Base-by-base conservation (phyloP, 179 eudicot species). In the Spergularia azorica region DNA sequence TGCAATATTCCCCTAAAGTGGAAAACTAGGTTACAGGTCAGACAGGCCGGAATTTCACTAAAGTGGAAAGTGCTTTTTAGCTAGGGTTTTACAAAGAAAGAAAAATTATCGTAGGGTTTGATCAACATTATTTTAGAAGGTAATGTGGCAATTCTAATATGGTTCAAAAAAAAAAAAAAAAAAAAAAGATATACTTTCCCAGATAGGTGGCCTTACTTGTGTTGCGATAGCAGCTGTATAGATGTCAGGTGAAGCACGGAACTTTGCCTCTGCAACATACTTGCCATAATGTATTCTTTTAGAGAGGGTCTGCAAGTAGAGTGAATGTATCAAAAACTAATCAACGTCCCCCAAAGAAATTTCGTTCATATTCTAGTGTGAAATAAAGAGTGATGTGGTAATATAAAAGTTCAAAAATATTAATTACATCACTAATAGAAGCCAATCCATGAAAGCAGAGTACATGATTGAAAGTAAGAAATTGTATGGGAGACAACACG, bases 281-380 rank as follows among this genome's bases (percentile, higher is more conserved):
- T 93, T 93, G 43, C 98, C 98, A 39, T 93, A 93, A 72, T 93
- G 98, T 59, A 93, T 88, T 84, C 98, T 85, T 86, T 91, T 93
- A 15, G 98, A 93, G 43, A 93, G 90, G 63, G 88, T 90, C 98
- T 93, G 84, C 76, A 77, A 41, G 65, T 18, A 56, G 66, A 52
- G 61, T 64, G 38, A 58, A 52, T 57, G 70, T 13, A 65, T 2
- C 21, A 61, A 55, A 69, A 77, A 21, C 48, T 3, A 41, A 59
- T 20, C 50, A 48, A 60, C 36, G 36, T 51, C 70, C 41, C 41
- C 61, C 46, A 12, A 2, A 51, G 54, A 63, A 21, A 46, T 2
- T 6, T 52, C 3, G 14, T 70, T 39, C 12, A 59, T 4, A 59
- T 43, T 9, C 7, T 36, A 21, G 48, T 6, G 18, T 41, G 17